Evolutionary conservation across 2,329 filamentous ascomycete genomes (phyloP).

Genomic region (Fusarium irregulare): DNA sequence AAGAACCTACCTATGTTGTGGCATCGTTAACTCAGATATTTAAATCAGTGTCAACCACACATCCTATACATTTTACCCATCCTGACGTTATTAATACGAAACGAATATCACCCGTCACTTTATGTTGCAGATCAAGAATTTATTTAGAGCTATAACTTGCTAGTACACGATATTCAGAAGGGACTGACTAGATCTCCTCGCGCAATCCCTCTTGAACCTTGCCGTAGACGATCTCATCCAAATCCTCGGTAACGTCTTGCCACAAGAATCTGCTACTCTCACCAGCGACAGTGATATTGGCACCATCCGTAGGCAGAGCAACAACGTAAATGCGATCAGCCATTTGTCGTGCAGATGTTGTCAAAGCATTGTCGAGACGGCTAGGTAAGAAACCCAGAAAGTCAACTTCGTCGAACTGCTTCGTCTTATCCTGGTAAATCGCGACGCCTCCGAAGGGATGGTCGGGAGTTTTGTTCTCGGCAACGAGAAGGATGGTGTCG

Average conservation of each 20-base stretch:
- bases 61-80: too few relatives aligned
- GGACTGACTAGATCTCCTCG: neutral
- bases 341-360: neutral
- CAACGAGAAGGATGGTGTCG: neutral
- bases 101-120: neutral
- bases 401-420: neutral
- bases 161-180: too few relatives aligned
- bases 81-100: accelerated
- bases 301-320: neutral
- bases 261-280: neutral
- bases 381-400: neutral
- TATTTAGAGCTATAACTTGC: too few relatives aligned
- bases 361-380: neutral
- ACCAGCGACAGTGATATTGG: neutral
- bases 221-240: neutral
- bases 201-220: neutral
- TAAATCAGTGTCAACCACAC: too few relatives aligned
- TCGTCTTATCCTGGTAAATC: neutral
- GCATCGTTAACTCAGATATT: too few relatives aligned
- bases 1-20: too few relatives aligned
- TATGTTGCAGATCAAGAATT: too few relatives aligned
- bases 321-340: neutral
- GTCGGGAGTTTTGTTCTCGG: neutral
- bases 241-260: neutral
- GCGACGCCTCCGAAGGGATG: neutral